These are phyloP conservation scores for Pseudonitzschia delicatissima DNA, from an alignment of 108 stramenopile species.

Conservation along the genomic window DNA sequence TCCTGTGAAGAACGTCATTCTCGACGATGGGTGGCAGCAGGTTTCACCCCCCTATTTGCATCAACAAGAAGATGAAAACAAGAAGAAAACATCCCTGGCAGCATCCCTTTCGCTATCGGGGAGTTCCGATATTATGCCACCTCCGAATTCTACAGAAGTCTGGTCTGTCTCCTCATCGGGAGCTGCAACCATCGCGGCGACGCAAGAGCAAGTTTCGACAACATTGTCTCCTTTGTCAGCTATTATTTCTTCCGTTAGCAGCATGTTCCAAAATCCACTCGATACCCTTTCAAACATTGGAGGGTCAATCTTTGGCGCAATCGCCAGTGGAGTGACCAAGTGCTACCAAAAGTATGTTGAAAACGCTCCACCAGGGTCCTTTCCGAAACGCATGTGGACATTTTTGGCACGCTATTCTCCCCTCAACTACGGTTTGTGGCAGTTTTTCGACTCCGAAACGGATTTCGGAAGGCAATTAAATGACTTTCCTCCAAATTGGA, in stretches of 20 bases:
- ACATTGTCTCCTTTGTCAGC: neutral
- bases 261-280: neutral
- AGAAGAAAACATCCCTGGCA: neutral
- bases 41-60: slow-evolving; percentile 29
- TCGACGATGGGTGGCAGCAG: slow-evolving; percentile 54
- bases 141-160: neutral
- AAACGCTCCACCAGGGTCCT: slow-evolving; percentile 26
- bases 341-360: slow-evolving; percentile 36
- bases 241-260: neutral
- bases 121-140: slow-evolving; percentile 1
- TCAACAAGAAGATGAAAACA: neutral
- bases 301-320: slow-evolving; percentile 3
- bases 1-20: slow-evolving; percentile 33
- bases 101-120: neutral
- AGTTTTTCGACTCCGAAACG: slow-evolving; percentile 46
- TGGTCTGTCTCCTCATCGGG: neutral
- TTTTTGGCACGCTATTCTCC: slow-evolving; percentile 24
- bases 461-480: slow-evolving; percentile 44
- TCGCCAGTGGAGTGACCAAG: slow-evolving; percentile 19
- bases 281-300: neutral
- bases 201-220: too few species aligned
- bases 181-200: neutral
- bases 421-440: slow-evolving; percentile 34
- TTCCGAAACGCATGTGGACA: slow-evolving; percentile 35
- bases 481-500: slow-evolving; percentile 36